Evolutionary conservation across 495 filamentous ascomycete genomes (phyloP), one percentile per base, ranked within the genome.

Genomic region (Tuber brumale): DNA sequence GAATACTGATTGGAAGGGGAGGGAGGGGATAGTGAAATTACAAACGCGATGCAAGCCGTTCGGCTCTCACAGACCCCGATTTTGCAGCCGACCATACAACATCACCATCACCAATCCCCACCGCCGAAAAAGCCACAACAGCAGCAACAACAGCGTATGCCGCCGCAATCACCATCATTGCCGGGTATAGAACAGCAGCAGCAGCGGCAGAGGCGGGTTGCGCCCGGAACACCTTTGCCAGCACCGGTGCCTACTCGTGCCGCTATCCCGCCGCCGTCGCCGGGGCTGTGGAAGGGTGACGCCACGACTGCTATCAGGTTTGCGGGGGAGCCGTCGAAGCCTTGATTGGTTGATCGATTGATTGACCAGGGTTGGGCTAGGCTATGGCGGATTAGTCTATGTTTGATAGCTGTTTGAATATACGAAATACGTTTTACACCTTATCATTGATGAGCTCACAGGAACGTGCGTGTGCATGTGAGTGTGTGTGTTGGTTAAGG

Each of bases 21-120:
- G 72, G 71, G 35, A 3, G 37, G 35, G 7, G 37, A 41, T 43
- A 90, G 89, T 46, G 91, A 92, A 51, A 86, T 92, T 75, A 85
- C 87, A n/a, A 91, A 87, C 71, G 86, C 89, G 37, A 90, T 92
- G 89, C 86, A 89, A 6, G 86, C 86, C 14, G 83, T 92, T 48
- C 88, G 87, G 72, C 85, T 92, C 66, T 86, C 80, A 5, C 78
- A 80, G 39, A 82, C 79, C 27, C 79, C 80, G 23, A 70, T 75
- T 12, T 43, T 81, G 14, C 72, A 73, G n/a, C 78, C 71, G 19
- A 73, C 75, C 5, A 14, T 23, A 86, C 45, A 86, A 88, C 73
- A 80, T 44, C 81, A 76, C 82, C 76, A 21, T 31, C 51, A 23
- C 51, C 75, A 35, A 35, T 7, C 57, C 57, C 5, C 57, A 35